These are phyloP conservation scores for Gossypioides kirkii DNA, from an alignment of 345 rosid species.

Conservation along the genomic window DNA sequence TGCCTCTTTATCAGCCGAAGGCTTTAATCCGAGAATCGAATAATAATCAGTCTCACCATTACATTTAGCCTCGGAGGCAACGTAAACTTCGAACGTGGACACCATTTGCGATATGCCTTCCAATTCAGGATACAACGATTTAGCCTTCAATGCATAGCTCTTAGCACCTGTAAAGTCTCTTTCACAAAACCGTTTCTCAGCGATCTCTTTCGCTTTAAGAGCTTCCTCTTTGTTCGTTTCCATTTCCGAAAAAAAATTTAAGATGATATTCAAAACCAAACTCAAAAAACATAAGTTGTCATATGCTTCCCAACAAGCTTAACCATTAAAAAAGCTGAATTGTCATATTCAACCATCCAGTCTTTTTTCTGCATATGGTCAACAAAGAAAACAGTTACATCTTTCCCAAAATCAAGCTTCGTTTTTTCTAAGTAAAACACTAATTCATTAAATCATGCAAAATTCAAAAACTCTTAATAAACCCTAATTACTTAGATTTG, in stretches of 20 bases:
- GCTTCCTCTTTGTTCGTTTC: constrained; percentile 78
- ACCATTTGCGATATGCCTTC: constrained; percentile 95
- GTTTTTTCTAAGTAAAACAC: constrained; percentile 2
- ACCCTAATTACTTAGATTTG: constrained; percentile 5
- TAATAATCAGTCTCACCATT: constrained; percentile 68
- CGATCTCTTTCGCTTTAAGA: constrained; percentile 71
- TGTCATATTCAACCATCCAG: constrained; percentile 28
- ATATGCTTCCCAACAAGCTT: constrained; percentile 28
- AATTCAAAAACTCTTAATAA: constrained; percentile 11
- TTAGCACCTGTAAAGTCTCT: constrained; percentile 76
- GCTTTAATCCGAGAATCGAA: constrained; percentile 85
- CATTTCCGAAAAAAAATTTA: constrained; percentile 36
- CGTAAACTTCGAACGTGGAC: constrained; percentile 84
- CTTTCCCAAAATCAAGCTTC: constrained; percentile 10
- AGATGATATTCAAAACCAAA: constrained; percentile 23
- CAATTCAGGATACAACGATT: constrained; percentile 61
- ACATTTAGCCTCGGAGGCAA: constrained; percentile 62
- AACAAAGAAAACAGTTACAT: constrained; percentile 14
- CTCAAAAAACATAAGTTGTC: constrained; percentile 26
- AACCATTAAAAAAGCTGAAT: constrained; percentile 21
- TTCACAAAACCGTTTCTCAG: constrained; percentile 78
- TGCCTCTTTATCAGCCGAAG: constrained; percentile 74
- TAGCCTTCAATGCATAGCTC: constrained; percentile 78
- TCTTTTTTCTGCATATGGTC: constrained; percentile 44
- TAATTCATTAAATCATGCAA: constrained; percentile 20